phyloP scores from a whole-genome alignment of 257 asterid species.

The Marsdenia floribunda region DNA sequence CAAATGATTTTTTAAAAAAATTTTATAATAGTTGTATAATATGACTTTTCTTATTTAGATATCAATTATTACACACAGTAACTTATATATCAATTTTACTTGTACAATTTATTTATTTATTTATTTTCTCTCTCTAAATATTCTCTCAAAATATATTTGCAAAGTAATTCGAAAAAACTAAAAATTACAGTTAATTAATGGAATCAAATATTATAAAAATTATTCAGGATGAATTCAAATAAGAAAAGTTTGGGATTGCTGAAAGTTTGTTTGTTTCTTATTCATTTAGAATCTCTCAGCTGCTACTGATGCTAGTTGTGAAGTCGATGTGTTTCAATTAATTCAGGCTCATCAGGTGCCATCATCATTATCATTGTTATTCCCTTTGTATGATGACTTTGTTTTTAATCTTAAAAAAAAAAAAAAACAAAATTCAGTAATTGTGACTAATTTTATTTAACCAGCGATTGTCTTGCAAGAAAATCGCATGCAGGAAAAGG shows the following conservation, averaged over 20 bases:
- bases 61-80: too few species aligned
- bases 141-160: too few species aligned
- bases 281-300: constrained; percentile 36
- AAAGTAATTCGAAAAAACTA: too few species aligned
- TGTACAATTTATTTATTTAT: too few species aligned
- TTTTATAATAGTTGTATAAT: too few species aligned
- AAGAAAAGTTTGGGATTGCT: neutral
- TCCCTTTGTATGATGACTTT: neutral
- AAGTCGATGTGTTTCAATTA: constrained; percentile 44
- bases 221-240: too few species aligned
- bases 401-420: neutral
- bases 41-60: too few species aligned
- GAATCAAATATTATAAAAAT: too few species aligned
- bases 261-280: constrained; percentile 9
- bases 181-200: too few species aligned
- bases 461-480: neutral
- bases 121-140: too few species aligned
- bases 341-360: constrained; percentile 86
- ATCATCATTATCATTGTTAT: neutral
- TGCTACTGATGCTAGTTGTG: constrained; percentile 30
- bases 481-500: constrained; percentile 62
- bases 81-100: too few species aligned
- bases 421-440: neutral
- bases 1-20: too few species aligned
- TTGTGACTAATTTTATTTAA: neutral